Conservation (phyloP, 2,329 filamentous ascomycete genomes). For the Colletotrichum cereale region DNA sequence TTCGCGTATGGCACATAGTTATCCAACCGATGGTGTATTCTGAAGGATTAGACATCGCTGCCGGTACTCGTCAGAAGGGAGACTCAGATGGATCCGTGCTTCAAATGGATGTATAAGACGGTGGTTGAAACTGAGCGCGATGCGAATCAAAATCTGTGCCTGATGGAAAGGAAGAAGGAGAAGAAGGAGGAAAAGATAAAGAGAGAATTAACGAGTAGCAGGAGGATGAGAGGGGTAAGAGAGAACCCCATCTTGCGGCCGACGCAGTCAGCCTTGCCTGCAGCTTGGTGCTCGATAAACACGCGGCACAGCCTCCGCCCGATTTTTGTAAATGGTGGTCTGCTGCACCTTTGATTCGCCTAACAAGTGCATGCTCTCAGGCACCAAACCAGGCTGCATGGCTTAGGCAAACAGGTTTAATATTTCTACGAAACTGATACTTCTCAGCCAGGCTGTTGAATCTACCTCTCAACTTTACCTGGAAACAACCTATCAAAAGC, state of each 20-base stretch:
- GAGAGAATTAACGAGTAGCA: neutral
- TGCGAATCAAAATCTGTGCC: neutral
- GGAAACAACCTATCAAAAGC: neutral
- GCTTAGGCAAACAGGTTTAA: neutral
- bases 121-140: neutral
- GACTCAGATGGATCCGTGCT: neutral
- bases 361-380: accelerated
- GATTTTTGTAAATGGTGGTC: neutral
- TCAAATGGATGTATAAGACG: neutral
- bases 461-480: neutral
- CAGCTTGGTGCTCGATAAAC: neutral
- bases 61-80: neutral
- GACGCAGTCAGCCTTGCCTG: neutral
- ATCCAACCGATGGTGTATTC: neutral
- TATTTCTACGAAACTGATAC: neutral
- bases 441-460: accelerated
- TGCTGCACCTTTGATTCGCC: neutral
- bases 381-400: neutral
- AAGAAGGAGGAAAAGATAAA: too few relatives aligned
- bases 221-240: neutral
- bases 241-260: neutral
- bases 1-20: neutral
- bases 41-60: neutral
- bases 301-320: neutral
- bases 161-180: neutral